Evolutionary conservation across 163 green algal species (phyloP).

Genomic region (Scenedesmus sp.): DNA sequence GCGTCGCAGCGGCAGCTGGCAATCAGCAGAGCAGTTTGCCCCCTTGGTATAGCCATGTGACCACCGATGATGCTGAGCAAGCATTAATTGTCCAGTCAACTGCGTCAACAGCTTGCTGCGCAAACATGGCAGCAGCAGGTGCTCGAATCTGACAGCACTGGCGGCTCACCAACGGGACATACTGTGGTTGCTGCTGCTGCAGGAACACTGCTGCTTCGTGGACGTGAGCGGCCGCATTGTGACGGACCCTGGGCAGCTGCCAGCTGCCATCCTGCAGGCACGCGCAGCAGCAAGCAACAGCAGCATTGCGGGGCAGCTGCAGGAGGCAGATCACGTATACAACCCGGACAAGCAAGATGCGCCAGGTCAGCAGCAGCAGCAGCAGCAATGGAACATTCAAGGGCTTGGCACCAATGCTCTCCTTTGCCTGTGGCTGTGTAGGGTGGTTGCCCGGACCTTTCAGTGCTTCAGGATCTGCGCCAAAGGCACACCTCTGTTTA

Average conservation of each 20-base stretch:
- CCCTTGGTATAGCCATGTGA: background rate
- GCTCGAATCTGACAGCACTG: background rate
- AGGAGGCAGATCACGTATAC: constrained; percentile 70
- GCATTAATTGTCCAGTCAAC: background rate
- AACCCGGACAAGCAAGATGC: constrained; percentile 47
- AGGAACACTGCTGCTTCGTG: constrained; percentile 75
- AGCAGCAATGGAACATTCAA: background rate
- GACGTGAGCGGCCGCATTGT: constrained; percentile 60
- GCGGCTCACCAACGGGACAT: background rate
- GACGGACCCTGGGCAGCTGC: constrained; percentile 29
- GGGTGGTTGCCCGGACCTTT: too few relatives aligned
- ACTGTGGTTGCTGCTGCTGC: background rate
- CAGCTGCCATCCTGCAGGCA: background rate
- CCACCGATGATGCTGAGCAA: background rate
- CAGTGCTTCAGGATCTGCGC: too few relatives aligned
- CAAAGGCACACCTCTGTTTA: too few relatives aligned
- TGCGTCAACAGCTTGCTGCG: background rate
- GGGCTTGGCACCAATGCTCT: too few relatives aligned
- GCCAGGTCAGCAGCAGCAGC: background rate
- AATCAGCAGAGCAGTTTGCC: background rate
- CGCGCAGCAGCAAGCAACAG: background rate
- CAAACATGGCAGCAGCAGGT: background rate
- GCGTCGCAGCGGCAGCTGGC: background rate
- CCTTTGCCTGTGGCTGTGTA: too few relatives aligned
- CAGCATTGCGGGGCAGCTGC: constrained; percentile 47